Evolutionary conservation across 73 alveolate genomes (phyloP).

Genomic region (Vitrella brassicaformis): DNA sequence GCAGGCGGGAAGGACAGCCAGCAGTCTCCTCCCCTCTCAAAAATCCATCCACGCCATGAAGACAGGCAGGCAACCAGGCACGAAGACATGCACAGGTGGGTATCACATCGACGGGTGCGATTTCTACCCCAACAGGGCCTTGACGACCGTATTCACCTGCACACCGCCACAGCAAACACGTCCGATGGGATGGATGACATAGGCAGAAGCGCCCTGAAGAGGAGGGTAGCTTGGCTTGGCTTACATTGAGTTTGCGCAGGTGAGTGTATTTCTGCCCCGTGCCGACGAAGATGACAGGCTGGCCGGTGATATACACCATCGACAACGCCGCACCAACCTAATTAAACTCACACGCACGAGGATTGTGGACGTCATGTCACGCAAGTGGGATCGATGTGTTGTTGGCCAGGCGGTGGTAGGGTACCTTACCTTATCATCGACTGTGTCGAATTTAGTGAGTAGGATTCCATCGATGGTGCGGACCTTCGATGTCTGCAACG

Average conservation of each 20-base stretch:
- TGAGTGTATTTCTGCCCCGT: slow-evolving; percentile 81
- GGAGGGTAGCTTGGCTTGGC: background rate
- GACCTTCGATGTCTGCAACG: slow-evolving; percentile 7
- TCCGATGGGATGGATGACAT: background rate
- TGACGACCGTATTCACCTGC: background rate
- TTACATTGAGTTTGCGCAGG: slow-evolving; percentile 18
- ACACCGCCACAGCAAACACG: background rate
- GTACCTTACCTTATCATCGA: slow-evolving; percentile 89
- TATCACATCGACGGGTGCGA: background rate
- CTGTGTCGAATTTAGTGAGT: slow-evolving; percentile 96
- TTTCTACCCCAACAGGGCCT: background rate
- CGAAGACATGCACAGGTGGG: background rate
- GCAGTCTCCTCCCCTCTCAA: no score
- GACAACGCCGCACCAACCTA: slow-evolving; percentile 95
- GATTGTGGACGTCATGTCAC: no score
- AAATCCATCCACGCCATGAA: no score
- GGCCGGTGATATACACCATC: slow-evolving; percentile 98
- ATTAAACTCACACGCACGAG: background rate
- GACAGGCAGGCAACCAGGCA: background rate
- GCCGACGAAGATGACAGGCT: slow-evolving; percentile 98
- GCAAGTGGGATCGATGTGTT: no score
- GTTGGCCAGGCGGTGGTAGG: no score
- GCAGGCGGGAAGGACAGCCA: no score
- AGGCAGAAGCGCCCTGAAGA: background rate
- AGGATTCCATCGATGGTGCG: slow-evolving; percentile 98